Evolutionary conservation across 2,329 filamentous ascomycete species (phyloP), one percentile per base, ranked within the genome.

Genomic region (Neonectria neomacrospora): DNA sequence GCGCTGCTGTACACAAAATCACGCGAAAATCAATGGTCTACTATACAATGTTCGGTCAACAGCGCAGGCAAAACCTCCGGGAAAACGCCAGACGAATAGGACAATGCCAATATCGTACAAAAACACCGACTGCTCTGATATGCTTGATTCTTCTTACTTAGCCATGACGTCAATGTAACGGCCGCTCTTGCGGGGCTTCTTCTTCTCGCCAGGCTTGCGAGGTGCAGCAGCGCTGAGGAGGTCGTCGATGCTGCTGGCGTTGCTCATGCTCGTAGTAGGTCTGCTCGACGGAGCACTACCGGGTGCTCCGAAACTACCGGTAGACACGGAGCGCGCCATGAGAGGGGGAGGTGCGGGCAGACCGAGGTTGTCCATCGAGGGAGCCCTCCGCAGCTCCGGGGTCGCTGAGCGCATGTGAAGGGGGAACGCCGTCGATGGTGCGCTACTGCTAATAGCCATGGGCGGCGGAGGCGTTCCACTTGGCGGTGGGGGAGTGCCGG

Each of bases 81-180:
- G 53, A 65, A 48, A 71, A 71, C 71, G 59, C 69, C 71, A 53
- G 48, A 57, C 56, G 45, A 56, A 57, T 50, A 32, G 48, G 28
- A 18, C 37, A 41, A 47, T 61, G 48, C 66, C 61, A 62, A 65
- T 22, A 45, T 50, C 47, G 41, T 34, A 52, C 65, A 60, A 58
- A 56, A 47, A 44, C 37, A 50, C n/a, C 45, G 34, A 18, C 34
- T 50, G n/a, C 41, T 66, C 53, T 47, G 47, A 44, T 39, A 52
- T 58, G 47, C 12, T 37, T 39, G 58, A 34, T 42, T 56, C 45
- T 56, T 50, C 54, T 71, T 79, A 86, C 74, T 92, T 90, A 10
- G 91, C 91, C 94, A 98, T 97, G 64, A 99, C 93, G 85, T 99
- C 96, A 30, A 99, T 90, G 82, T 99, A 99, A 28, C 94, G 85